Conservation (phyloP, 2,329 filamentous ascomycete genomes). For the Fusarium piperis region DNA sequence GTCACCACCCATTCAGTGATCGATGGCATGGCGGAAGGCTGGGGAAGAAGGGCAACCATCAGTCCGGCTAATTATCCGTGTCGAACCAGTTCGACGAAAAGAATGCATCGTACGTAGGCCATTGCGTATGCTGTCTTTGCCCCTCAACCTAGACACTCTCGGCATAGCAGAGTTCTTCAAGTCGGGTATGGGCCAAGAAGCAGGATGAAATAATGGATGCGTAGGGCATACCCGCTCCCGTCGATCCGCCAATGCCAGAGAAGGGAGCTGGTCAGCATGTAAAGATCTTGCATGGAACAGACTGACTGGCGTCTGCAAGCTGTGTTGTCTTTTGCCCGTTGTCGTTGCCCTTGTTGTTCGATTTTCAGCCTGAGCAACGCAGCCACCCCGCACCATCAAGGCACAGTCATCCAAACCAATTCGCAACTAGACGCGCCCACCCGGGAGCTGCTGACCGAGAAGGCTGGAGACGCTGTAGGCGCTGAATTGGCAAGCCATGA, state of each 20-base stretch:
- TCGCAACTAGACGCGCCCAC: background rate
- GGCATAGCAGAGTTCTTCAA: background rate
- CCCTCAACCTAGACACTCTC: background rate
- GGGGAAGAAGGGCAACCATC: background rate
- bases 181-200: background rate
- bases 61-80: background rate
- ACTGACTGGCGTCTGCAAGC: background rate
- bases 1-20: background rate
- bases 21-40: conserved; percentile 7
- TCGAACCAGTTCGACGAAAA: background rate
- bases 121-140: conserved; percentile 20
- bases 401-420: conserved; percentile 27
- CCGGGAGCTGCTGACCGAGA: background rate
- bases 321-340: conserved; percentile 10
- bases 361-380: conserved; percentile 25
- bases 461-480: conserved; percentile 8
- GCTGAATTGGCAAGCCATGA: conserved; percentile 7
- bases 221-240: background rate
- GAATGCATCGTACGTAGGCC: conserved; percentile 26
- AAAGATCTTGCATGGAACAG: conserved; percentile 10
- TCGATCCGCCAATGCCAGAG: background rate
- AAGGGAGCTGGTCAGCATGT: background rate
- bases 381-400: conserved; percentile 25
- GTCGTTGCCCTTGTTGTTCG: background rate
- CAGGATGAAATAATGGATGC: background rate